A percentile compares a stretch with the other conserved stretches of the same genome.
phyloP scores from a whole-genome alignment of 306 rosid species.

The Vicia villosa region DNA sequence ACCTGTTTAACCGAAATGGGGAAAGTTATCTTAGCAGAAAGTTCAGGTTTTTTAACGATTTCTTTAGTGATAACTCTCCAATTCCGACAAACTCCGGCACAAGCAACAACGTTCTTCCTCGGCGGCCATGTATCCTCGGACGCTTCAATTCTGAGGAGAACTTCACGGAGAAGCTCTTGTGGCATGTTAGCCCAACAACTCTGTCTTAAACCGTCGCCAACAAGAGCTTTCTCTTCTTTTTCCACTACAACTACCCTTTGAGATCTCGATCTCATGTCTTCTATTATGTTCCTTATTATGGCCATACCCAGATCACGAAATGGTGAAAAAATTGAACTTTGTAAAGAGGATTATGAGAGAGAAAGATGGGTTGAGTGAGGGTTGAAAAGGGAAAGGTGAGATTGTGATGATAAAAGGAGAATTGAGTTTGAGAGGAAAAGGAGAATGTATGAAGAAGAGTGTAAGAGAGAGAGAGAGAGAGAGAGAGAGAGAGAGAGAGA shows the following conservation, averaged over 20 bases:
- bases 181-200: constrained; percentile 93
- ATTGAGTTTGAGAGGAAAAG: neutral
- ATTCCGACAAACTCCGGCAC: constrained; percentile 94
- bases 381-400: neutral
- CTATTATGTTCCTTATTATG: constrained; percentile 58
- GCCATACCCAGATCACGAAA: constrained; percentile 40
- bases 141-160: constrained; percentile 68
- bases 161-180: constrained; percentile 91
- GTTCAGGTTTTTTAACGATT: constrained; percentile 76
- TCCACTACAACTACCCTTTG: constrained; percentile 57
- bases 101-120: constrained; percentile 79
- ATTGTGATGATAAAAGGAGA: neutral
- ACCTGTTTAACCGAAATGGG: constrained; percentile 98
- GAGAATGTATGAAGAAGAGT: neutral
- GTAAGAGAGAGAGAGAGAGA: neutral
- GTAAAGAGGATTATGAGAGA: neutral
- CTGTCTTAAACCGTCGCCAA: constrained; percentile 54
- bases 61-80: constrained; percentile 83
- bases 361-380: constrained; percentile 34
- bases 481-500: too few species aligned
- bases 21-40: constrained; percentile 73
- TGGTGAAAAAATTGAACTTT: neutral
- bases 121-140: constrained; percentile 87
- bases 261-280: constrained; percentile 79
- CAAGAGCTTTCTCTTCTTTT: constrained; percentile 10